phyloP scores from a whole-genome alignment of 257 asterid genomes.

The Jacaranda copaia region DNA sequence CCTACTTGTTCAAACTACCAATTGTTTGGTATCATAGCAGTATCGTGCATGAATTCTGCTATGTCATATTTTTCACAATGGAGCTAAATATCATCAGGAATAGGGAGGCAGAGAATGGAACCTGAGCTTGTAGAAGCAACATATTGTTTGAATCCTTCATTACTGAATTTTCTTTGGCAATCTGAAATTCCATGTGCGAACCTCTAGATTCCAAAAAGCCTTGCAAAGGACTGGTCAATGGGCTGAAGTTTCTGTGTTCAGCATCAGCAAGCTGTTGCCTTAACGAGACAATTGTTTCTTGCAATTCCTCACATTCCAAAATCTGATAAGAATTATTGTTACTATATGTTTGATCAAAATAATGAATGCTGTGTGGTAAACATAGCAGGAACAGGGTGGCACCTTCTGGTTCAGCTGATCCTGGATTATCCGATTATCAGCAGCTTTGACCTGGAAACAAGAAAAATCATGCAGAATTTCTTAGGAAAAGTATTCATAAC shows the following conservation, averaged over 20 bases:
- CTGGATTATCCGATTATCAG: slow-evolving; percentile 92
- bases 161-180: slow-evolving; percentile 51
- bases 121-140: slow-evolving; percentile 72
- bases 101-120: slow-evolving; percentile 39
- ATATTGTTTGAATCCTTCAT: slow-evolving; percentile 54
- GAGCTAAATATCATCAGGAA: slow-evolving; percentile 22
- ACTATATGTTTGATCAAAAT: slow-evolving; percentile 24
- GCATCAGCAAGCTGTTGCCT: slow-evolving; percentile 71
- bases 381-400: slow-evolving; percentile 37
- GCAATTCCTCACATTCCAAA: slow-evolving; percentile 77
- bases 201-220: slow-evolving; percentile 51
- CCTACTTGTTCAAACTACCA: slow-evolving; percentile 21
- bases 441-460: slow-evolving; percentile 83
- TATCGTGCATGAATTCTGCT: not conserved
- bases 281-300: slow-evolving; percentile 65
- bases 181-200: slow-evolving; percentile 45
- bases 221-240: slow-evolving; percentile 52
- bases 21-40: slow-evolving; percentile 8
- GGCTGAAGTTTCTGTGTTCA: slow-evolving; percentile 47
- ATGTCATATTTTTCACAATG: slow-evolving; percentile 15
- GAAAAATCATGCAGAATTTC: slow-evolving; percentile 27
- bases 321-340: slow-evolving; percentile 54
- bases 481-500: slow-evolving; percentile 5
- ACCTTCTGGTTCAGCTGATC: slow-evolving; percentile 97
- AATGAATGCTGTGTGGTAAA: slow-evolving; percentile 32